phyloP scores from a whole-genome alignment of 768 basidiomycete species.

The Hortiboletus campestris region DNA sequence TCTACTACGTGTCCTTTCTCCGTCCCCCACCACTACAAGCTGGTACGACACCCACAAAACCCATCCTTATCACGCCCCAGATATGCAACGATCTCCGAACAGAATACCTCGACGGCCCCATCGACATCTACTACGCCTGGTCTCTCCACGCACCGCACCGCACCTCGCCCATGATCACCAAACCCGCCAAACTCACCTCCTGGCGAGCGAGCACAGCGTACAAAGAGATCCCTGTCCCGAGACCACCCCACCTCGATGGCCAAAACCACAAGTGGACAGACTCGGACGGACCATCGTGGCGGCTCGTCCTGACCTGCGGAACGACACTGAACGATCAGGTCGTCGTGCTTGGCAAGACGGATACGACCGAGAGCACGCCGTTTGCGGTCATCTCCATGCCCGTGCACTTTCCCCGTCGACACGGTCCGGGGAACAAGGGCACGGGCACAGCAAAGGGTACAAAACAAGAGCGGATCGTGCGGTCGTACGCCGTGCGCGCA shows the following conservation, averaged over 20 bases:
- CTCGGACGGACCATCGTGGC: constrained; percentile 53
- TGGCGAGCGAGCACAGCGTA: constrained; percentile 70
- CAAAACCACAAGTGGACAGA: background rate
- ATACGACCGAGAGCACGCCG: constrained; percentile 41
- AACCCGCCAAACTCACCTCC: constrained; percentile 66
- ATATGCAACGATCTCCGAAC: constrained; percentile 90
- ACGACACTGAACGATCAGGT: constrained; percentile 25
- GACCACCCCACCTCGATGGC: constrained; percentile 45
- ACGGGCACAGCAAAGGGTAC: constrained; percentile 16
- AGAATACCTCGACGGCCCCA: constrained; percentile 52
- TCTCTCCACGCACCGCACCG: constrained; percentile 24
- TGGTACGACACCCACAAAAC: constrained; percentile 34
- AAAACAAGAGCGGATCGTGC: constrained; percentile 69
- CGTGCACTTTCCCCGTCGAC: constrained; percentile 42
- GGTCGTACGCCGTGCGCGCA: constrained; percentile 15
- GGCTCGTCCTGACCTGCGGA: constrained; percentile 55
- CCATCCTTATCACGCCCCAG: constrained; percentile 72
- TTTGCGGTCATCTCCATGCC: constrained; percentile 73
- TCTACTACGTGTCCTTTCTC: constrained; percentile 86
- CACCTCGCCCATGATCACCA: constrained; percentile 32
- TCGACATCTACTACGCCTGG: constrained; percentile 78
- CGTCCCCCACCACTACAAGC: constrained; percentile 72
- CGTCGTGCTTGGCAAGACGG: constrained; percentile 43
- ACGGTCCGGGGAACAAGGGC: background rate
- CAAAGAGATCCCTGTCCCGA: constrained; percentile 67